Conservation (phyloP, 73 alveolate species). For the Uronychia setigera region DNA sequence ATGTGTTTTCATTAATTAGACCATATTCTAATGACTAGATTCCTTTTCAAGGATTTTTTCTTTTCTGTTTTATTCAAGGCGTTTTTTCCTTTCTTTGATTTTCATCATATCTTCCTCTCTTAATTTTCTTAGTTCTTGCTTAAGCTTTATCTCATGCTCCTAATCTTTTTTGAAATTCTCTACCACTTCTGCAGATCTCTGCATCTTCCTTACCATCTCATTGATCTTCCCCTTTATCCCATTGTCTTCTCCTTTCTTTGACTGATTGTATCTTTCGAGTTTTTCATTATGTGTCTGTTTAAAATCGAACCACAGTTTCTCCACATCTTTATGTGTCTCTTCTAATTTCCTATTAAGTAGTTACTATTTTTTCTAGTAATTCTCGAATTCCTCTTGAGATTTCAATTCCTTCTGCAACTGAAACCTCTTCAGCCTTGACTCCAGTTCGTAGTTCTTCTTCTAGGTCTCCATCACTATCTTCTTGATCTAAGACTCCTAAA, state of each 20-base stretch:
- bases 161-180: slow-evolving; percentile 35
- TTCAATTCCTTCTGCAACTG: neutral
- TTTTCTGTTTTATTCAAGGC: slow-evolving; percentile 23
- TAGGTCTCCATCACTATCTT: neutral
- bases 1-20: neutral
- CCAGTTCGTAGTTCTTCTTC: neutral
- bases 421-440: neutral
- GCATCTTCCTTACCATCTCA: slow-evolving; percentile 3
- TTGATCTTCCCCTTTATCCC: neutral
- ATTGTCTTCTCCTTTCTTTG: slow-evolving; percentile 24
- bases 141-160: slow-evolving; percentile 49
- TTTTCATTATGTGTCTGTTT: neutral
- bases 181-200: slow-evolving; percentile 12
- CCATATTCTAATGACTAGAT: neutral
- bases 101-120: slow-evolving; percentile 45
- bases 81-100: slow-evolving; percentile 43
- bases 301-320: neutral
- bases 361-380: neutral
- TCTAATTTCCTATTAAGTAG: neutral
- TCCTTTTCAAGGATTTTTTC: slow-evolving; percentile 24
- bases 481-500: neutral
- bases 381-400: neutral
- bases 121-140: slow-evolving; percentile 46
- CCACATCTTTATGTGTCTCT: neutral
- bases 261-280: neutral